These are phyloP conservation scores for Barbatosphaeria neglecta DNA, from an alignment of 495 filamentous ascomycete genomes.

Conservation along the genomic window DNA sequence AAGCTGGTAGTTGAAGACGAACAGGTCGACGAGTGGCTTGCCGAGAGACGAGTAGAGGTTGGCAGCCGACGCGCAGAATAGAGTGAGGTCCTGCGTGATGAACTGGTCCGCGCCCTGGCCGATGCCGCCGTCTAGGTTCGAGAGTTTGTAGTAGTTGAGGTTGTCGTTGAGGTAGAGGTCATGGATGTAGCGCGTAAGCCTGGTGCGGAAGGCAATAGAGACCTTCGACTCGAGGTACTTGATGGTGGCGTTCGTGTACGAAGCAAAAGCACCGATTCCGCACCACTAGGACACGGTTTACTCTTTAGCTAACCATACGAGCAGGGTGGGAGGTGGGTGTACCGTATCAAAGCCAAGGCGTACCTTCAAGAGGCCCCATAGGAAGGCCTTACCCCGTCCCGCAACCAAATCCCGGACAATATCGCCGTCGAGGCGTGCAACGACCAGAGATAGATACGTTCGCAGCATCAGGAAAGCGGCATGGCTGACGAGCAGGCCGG, in stretches of 20 bases:
- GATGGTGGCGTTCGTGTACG: conserved; percentile 93
- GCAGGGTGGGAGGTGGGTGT: too few relatives aligned
- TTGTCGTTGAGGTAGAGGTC: conserved; percentile 92
- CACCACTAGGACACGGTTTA: conserved; percentile 34
- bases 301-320: too few relatives aligned
- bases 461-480: conserved; percentile 77
- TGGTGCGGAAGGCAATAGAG: conserved; percentile 93
- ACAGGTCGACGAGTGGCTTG: conserved; percentile 89
- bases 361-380: conserved; percentile 75
- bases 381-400: conserved; percentile 78
- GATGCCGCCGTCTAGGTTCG: conserved; percentile 86
- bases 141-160: conserved; percentile 90
- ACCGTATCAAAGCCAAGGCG: too few relatives aligned
- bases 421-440: conserved; percentile 88
- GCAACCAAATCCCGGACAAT: conserved; percentile 93
- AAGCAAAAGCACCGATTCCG: conserved; percentile 56
- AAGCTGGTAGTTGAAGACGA: conserved; percentile 95
- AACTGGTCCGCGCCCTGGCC: conserved; percentile 91
- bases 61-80: conserved; percentile 90
- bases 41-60: conserved; percentile 89
- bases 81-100: conserved; percentile 91
- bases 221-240: conserved; percentile 97
- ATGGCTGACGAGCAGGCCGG: conserved; percentile 76
- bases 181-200: conserved; percentile 93
- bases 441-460: conserved; percentile 88